Evolutionary conservation across 768 basidiomycete species (phyloP), one percentile per base, ranked within the genome.

Genomic region (Artomyces pyxidatus): DNA sequence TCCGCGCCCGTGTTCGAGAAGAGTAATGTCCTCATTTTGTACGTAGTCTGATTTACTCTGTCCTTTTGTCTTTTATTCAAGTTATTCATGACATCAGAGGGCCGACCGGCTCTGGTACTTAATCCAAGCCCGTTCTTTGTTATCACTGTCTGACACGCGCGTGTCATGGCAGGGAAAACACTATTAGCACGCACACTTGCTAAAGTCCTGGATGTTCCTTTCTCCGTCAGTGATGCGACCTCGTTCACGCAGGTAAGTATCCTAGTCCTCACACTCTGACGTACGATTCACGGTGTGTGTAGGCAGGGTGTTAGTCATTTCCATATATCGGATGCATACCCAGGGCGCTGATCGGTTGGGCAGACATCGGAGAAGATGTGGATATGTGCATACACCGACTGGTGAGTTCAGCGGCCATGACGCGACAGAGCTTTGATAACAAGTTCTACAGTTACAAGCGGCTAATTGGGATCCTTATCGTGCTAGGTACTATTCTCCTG

Each of bases 281-380:
- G 48, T 48, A 27, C 43, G 19, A 10, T 37, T 23, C 51, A 53
- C 23, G 19, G n/a, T 29, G 7, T 26, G 2, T 28, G 11, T 19
- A 88, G 83, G 84, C 84, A 9, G 85, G 85, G 65, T 87, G 85
- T 86, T 41, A 63, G 82, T 73, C 42, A 29, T 42, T 39, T 38
- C 0, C 39, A 22, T 23, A 5, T 12, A 27, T 16, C 19, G 6
- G 19, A 11, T 45, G n/a, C n/a, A 17, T 45, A 41, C n/a, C 12
- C 22, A 10, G 26, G 22, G 32, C 38, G 38, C 48, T 54, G 22
- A 54, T 25, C 19, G 10, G 22, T 12, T 3, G 26, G 4, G 11
- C 45, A 92, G 88, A 96, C 68, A 90, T 98, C 40, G 94, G 94
- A 55, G 95, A 96, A 61, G 95, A 98, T 61, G 94, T 96, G 7